phyloP scores from a whole-genome alignment of 257 asterid genomes.

The Ilex asprella region DNA sequence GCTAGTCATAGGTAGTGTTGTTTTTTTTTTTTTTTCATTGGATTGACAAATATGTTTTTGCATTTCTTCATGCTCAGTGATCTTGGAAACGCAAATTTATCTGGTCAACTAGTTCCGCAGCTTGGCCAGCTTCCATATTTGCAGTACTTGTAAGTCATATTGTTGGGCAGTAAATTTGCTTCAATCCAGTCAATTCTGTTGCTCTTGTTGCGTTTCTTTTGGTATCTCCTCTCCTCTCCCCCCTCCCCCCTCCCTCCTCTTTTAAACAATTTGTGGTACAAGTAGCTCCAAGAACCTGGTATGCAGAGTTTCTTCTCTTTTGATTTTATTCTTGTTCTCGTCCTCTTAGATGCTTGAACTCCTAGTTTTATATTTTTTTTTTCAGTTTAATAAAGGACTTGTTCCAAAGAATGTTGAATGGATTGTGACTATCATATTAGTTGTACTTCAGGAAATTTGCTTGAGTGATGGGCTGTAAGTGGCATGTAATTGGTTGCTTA shows the following conservation, averaged over 20 bases:
- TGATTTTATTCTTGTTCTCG: no score
- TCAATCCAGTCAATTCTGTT: no score
- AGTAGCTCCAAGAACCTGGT: no score
- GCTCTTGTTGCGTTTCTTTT: no score
- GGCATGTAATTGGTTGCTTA: neutral
- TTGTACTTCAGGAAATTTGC: neutral
- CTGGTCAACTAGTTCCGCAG: constrained; percentile 83
- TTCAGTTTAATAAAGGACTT: no score
- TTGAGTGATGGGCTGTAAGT: neutral
- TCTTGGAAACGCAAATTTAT: constrained; percentile 92
- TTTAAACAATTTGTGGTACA: no score
- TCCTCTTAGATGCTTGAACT: neutral
- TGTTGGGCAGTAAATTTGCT: constrained; percentile 1
- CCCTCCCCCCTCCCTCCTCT: no score
- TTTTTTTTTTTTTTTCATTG: constrained; percentile 5
- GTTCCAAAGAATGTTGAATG: no score
- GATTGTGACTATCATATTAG: neutral
- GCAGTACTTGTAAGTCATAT: constrained; percentile 81
- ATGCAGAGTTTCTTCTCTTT: no score
- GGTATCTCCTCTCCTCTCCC: no score
- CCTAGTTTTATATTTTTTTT: neutral
- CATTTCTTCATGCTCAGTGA: constrained; percentile 45
- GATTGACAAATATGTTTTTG: constrained; percentile 7
- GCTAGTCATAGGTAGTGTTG: neutral
- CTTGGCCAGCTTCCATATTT: constrained; percentile 71